Conservation (phyloP, 2,329 filamentous ascomycete genomes). For the Penicillium polonicum region DNA sequence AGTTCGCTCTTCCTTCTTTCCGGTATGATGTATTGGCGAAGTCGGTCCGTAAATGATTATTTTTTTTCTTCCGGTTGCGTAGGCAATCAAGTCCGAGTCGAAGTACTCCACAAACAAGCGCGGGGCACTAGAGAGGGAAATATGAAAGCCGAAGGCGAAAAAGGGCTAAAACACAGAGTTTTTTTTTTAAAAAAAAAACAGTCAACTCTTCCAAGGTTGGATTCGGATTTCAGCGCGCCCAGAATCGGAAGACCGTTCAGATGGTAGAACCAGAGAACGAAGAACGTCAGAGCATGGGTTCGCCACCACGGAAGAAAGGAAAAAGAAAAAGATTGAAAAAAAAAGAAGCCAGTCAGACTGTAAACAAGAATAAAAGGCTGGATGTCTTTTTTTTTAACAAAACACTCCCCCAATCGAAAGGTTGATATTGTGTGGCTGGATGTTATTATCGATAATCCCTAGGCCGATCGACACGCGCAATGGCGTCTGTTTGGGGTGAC, state of each 20-base stretch:
- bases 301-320: slow-evolving; percentile 31
- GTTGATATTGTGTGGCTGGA: slow-evolving; percentile 24
- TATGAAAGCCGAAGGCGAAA: slow-evolving; percentile 14
- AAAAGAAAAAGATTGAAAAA: slow-evolving; percentile 4
- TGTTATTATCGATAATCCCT: slow-evolving; percentile 32
- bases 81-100: slow-evolving; percentile 9
- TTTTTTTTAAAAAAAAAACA: slow-evolving; percentile 12
- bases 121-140: slow-evolving; percentile 7
- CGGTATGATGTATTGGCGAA: slow-evolving; percentile 4
- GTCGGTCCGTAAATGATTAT: slow-evolving; percentile 5
- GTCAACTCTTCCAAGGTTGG: slow-evolving; percentile 13
- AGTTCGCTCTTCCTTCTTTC: slow-evolving; percentile 1
- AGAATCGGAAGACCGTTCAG: slow-evolving; percentile 24
- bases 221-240: slow-evolving; percentile 27
- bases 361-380: slow-evolving; percentile 8
- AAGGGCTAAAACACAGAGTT: slow-evolving; percentile 5
- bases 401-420: background rate
- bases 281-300: slow-evolving; percentile 24
- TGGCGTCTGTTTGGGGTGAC: slow-evolving; percentile 31
- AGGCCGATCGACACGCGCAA: slow-evolving; percentile 27
- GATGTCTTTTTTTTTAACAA: background rate
- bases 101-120: slow-evolving; percentile 14
- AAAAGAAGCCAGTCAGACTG: background rate
- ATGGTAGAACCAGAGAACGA: slow-evolving; percentile 34
- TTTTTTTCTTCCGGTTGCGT: slow-evolving; percentile 6